Conservation (phyloP, 768 basidiomycete genomes). For the Lactarius tabidus region DNA sequence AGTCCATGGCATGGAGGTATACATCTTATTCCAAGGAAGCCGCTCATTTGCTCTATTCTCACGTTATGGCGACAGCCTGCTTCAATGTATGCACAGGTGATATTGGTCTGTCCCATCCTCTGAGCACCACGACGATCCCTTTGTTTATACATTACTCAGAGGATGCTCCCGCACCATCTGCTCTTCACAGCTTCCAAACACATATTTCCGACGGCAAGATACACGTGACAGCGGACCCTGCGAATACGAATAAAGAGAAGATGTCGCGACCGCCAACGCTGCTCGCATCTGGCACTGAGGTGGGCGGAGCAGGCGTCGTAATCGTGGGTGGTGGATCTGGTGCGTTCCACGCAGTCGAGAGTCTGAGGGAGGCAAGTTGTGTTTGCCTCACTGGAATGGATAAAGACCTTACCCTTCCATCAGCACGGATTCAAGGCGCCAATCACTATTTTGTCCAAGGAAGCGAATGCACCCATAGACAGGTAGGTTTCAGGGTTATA, state of each 20-base stretch:
- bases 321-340: constrained; percentile 86
- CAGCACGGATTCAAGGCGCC: constrained; percentile 75
- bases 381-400: neutral
- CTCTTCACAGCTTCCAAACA: constrained; percentile 75
- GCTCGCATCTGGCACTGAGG: constrained; percentile 43
- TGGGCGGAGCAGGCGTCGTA: constrained; percentile 62
- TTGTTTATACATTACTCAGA: constrained; percentile 42
- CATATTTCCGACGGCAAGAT: constrained; percentile 68
- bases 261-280: constrained; percentile 58
- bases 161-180: constrained; percentile 82
- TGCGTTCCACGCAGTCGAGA: constrained; percentile 71
- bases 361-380: constrained; percentile 65
- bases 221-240: constrained; percentile 64
- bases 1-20: constrained; percentile 88
- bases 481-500: constrained; percentile 40
- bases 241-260: constrained; percentile 61
- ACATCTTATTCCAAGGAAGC: constrained; percentile 15
- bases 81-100: constrained; percentile 85
- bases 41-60: neutral
- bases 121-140: constrained; percentile 7
- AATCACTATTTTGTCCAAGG: constrained; percentile 77
- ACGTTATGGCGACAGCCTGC: constrained; percentile 50
- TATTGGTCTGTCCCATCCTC: constrained; percentile 48
- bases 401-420: neutral
- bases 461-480: constrained; percentile 79